Evolutionary conservation across 805 yeast species (phyloP).

Genomic region (Ogataea thermomethanolica): DNA sequence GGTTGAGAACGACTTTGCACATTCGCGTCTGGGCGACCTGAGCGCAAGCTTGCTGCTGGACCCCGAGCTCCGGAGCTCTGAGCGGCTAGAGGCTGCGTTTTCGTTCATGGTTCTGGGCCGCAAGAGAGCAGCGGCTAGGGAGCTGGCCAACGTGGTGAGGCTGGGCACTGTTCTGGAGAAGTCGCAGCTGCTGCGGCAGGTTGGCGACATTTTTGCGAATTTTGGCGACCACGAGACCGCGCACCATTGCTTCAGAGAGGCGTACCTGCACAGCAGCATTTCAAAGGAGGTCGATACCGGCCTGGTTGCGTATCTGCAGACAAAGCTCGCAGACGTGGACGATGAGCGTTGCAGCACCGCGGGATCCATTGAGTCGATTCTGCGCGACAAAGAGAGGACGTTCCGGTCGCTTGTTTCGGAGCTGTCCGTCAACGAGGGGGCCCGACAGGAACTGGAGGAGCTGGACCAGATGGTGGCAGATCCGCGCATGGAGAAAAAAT

Average conservation of each 20-base stretch:
- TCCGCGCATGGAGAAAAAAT: constrained; percentile 2
- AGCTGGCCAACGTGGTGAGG: constrained; percentile 16
- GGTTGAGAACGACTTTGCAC: constrained; percentile 19
- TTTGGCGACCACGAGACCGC: constrained; percentile 14
- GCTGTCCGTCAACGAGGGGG: constrained; percentile 13
- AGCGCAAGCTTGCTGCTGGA: constrained; percentile 12
- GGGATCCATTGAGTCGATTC: constrained; percentile 14
- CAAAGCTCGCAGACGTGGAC: constrained; percentile 10
- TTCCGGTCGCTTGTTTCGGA: constrained; percentile 17
- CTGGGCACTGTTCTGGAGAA: constrained; percentile 14
- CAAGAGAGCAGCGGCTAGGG: constrained; percentile 18
- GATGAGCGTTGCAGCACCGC: constrained; percentile 9
- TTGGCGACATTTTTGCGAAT: constrained; percentile 16
- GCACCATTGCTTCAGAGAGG: constrained; percentile 18
- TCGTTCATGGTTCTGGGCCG: constrained; percentile 20
- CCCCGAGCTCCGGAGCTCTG: constrained; percentile 8
- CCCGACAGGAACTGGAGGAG: constrained; percentile 16
- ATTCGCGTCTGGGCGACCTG: constrained; percentile 7
- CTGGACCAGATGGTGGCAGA: constrained; percentile 5
- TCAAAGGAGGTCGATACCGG: constrained; percentile 9
- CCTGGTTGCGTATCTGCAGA: constrained; percentile 11
- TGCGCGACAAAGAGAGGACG: constrained; percentile 14
- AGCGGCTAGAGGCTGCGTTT: constrained; percentile 15
- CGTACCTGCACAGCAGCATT: constrained; percentile 15
- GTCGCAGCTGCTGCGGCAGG: constrained; percentile 13